Conservation (phyloP, 768 basidiomycete genomes). For the Boletellus ananas region DNA sequence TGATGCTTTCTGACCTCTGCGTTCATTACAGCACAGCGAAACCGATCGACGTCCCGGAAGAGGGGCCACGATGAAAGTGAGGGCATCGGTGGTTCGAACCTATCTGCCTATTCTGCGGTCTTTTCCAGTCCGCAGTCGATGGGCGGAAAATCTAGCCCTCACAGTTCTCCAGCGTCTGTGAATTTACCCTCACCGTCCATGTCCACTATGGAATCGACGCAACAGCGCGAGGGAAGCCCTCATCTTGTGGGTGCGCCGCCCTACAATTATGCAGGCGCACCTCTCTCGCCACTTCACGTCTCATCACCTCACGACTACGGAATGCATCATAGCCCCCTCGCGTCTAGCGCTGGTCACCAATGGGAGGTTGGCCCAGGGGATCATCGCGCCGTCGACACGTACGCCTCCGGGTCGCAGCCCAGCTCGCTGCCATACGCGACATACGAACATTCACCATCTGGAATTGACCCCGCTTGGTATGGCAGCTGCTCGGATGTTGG, state of each 20-base stretch:
- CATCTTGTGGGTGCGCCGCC: constrained; percentile 43
- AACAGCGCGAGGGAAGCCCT: constrained; percentile 53
- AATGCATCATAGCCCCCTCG: constrained; percentile 33
- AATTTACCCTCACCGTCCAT: constrained; percentile 70
- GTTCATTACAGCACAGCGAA: constrained; percentile 49
- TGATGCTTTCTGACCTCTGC: constrained; percentile 15
- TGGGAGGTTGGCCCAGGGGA: constrained; percentile 46
- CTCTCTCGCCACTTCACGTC: constrained; percentile 50
- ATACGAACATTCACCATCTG: constrained; percentile 41
- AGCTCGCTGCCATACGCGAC: constrained; percentile 40
- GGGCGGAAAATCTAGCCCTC: constrained; percentile 51
- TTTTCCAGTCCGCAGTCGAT: constrained; percentile 53
- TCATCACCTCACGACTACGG: constrained; percentile 57
- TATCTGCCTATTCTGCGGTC: constrained; percentile 47
- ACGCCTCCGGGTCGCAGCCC: constrained; percentile 36
- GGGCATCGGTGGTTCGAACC: constrained; percentile 39
- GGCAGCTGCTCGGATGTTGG: constrained; percentile 35
- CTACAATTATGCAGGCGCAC: constrained; percentile 41
- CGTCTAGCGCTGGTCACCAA: constrained; percentile 27
- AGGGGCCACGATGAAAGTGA: constrained; percentile 68
- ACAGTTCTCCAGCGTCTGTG: constrained; percentile 72
- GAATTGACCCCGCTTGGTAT: constrained; percentile 39
- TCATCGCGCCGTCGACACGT: constrained; percentile 41
- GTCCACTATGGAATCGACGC: constrained; percentile 44
- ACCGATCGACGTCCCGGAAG: constrained; percentile 72